Evolutionary conservation across 2,329 filamentous ascomycete species (phyloP).

Genomic region (Colletotrichum limetticola): DNA sequence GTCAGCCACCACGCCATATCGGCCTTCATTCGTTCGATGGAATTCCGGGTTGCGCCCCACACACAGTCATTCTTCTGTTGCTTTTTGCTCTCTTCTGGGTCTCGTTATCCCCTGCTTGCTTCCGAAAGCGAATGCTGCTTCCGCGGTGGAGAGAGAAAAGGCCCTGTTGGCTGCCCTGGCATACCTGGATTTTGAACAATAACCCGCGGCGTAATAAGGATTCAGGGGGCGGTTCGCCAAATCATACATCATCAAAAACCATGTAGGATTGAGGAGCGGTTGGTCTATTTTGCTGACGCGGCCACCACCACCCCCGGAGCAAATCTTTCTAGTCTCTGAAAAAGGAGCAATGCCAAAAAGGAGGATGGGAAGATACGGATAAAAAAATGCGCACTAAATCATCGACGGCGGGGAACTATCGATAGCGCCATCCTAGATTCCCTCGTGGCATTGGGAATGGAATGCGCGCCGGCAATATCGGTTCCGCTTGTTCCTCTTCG

Average conservation of each 20-base stretch:
- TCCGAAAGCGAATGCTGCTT: conserved; percentile 28
- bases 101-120: conserved; percentile 7
- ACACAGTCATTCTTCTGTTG: background rate
- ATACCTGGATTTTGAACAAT: background rate
- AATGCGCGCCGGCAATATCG: conserved; percentile 28
- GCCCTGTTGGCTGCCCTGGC: no score
- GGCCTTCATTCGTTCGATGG: conserved; percentile 28
- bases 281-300: conserved; percentile 29
- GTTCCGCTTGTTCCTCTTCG: background rate
- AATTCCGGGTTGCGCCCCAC: conserved; percentile 4
- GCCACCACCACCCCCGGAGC: background rate
- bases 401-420: conserved; percentile 18
- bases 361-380: background rate
- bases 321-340: background rate
- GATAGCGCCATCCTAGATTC: conserved; percentile 31
- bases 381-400: conserved; percentile 14
- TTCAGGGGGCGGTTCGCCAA: background rate
- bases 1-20: conserved; percentile 28
- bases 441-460: conserved; percentile 28
- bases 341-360: background rate
- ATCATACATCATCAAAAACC: background rate
- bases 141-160: conserved; percentile 2
- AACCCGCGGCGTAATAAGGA: conserved; percentile 15
- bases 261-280: background rate
- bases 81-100: background rate